A percentile compares a stretch with the other conserved stretches of the same genome.
phyloP scores from a whole-genome alignment of 1,284 basidiomycete species.

The Takashimella koratensis region DNA sequence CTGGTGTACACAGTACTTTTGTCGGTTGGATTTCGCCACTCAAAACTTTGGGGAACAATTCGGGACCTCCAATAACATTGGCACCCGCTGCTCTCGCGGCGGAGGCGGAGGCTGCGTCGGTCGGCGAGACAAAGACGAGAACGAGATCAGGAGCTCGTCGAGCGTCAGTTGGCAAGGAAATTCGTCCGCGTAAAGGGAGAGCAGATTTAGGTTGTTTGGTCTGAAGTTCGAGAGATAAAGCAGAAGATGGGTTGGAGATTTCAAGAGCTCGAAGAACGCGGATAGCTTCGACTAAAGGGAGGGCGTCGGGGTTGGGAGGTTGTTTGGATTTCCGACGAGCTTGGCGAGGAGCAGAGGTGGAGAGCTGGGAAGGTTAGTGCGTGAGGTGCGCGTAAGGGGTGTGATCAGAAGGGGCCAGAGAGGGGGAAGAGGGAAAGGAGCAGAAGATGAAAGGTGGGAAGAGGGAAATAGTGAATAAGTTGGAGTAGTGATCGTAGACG shows the following conservation, averaged over 20 bases:
- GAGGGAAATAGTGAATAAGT: not conserved
- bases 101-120: constrained; percentile 46
- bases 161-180: constrained; percentile 67
- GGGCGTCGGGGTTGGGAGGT: constrained; percentile 27
- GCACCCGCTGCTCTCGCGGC: constrained; percentile 76
- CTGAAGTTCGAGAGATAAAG: constrained; percentile 74
- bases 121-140: constrained; percentile 74
- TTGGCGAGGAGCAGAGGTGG: constrained; percentile 1
- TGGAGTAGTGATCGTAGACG: too few species aligned
- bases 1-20: constrained; percentile 66
- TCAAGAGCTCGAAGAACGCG: constrained; percentile 59
- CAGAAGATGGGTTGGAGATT: constrained; percentile 66
- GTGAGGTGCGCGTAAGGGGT: too few species aligned
- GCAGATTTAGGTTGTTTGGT: constrained; percentile 70
- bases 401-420: too few species aligned
- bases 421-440: not conserved
- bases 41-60: constrained; percentile 64
- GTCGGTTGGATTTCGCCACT: constrained; percentile 40
- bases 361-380: not conserved
- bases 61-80: constrained; percentile 77
- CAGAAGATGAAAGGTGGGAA: not conserved
- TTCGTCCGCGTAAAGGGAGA: constrained; percentile 73
- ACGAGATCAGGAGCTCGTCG: constrained; percentile 64
- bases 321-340: constrained; percentile 11
- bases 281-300: constrained; percentile 37